A percentile compares a stretch with the other conserved stretches of the same genome.
Conservation (phyloP, 2,329 filamentous ascomycete species). For the Trichoderma endophyticum region DNA sequence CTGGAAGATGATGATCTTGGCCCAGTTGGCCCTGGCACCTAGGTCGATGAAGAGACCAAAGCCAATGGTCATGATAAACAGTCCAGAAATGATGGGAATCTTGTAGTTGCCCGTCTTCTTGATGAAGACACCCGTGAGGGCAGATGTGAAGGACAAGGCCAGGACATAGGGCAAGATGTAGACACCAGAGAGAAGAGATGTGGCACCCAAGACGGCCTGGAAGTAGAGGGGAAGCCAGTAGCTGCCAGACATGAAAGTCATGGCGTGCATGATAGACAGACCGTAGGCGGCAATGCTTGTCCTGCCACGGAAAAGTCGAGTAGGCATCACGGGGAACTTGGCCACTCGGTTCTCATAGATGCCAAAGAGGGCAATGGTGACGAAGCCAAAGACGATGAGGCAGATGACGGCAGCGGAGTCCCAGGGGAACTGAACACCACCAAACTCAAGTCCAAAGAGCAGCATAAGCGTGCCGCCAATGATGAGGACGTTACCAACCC, state of each 20-base stretch:
- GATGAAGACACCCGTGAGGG: constrained; percentile 53
- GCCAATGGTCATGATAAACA: constrained; percentile 60
- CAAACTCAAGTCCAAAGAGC: constrained; percentile 80
- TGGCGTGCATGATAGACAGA: constrained; percentile 69
- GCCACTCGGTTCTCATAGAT: constrained; percentile 71
- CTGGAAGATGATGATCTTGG: constrained; percentile 58
- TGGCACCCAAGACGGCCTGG: constrained; percentile 67
- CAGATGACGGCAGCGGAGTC: constrained; percentile 70
- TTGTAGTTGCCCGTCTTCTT: constrained; percentile 65
- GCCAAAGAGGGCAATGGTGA: constrained; percentile 64
- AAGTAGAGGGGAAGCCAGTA: constrained; percentile 88
- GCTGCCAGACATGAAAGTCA: constrained; percentile 71
- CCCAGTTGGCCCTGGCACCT: constrained; percentile 51
- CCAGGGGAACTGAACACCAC: constrained; percentile 75
- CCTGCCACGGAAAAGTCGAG: constrained; percentile 63
- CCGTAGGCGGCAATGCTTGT: constrained; percentile 65
- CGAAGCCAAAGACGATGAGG: constrained; percentile 68
- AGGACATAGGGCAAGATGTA: constrained; percentile 71
- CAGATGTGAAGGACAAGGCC: constrained; percentile 62
- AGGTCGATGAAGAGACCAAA: constrained; percentile 63
- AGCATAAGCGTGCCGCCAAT: constrained; percentile 81
- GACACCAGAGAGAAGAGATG: constrained; percentile 69
- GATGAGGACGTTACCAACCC: constrained; percentile 55
- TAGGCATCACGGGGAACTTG: constrained; percentile 74
- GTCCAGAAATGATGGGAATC: constrained; percentile 56